Conservation (phyloP, 176 grass and related monocot species). For the Stipa capillata region DNA sequence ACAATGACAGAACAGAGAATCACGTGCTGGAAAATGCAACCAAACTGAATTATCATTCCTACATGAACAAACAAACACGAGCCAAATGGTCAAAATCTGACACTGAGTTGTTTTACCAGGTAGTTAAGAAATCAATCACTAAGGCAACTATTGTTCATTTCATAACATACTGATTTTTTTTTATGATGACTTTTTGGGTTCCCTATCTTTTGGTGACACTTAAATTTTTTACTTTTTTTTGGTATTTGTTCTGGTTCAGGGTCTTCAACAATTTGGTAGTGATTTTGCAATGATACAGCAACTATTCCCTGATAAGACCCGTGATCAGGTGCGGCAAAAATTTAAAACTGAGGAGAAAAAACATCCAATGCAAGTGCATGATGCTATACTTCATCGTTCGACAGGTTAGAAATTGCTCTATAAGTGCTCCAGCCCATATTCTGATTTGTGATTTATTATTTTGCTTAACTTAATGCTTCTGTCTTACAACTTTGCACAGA, state of each 20-base stretch:
- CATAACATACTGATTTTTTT: background rate
- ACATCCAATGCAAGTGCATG: slow-evolving; percentile 46
- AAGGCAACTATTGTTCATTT: background rate
- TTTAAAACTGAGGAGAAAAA: slow-evolving; percentile 76
- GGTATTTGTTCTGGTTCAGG: slow-evolving; percentile 35
- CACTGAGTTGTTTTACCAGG: slow-evolving; percentile 71
- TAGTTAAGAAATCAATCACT: slow-evolving; percentile 32
- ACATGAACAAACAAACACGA: slow-evolving; percentile 43
- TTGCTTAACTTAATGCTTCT: background rate
- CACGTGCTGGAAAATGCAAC: background rate
- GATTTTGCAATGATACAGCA: slow-evolving; percentile 91
- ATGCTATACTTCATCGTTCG: slow-evolving; percentile 52
- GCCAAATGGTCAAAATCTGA: slow-evolving; percentile 70
- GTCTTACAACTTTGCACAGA: slow-evolving; percentile 33
- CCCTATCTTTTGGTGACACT: no score
- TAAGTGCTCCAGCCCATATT: background rate
- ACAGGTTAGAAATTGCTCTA: slow-evolving; percentile 29
- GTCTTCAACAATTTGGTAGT: slow-evolving; percentile 70
- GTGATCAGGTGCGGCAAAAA: slow-evolving; percentile 60
- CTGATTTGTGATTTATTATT: background rate
- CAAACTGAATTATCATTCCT: slow-evolving; percentile 79
- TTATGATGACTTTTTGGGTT: background rate
- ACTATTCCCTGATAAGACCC: slow-evolving; percentile 61
- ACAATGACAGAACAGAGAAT: slow-evolving; percentile 5
- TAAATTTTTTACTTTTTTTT: no score